These are phyloP conservation scores for Sugiyamaella pinicola DNA, from an alignment of 1,139 yeast genomes.

Conservation along the genomic window DNA sequence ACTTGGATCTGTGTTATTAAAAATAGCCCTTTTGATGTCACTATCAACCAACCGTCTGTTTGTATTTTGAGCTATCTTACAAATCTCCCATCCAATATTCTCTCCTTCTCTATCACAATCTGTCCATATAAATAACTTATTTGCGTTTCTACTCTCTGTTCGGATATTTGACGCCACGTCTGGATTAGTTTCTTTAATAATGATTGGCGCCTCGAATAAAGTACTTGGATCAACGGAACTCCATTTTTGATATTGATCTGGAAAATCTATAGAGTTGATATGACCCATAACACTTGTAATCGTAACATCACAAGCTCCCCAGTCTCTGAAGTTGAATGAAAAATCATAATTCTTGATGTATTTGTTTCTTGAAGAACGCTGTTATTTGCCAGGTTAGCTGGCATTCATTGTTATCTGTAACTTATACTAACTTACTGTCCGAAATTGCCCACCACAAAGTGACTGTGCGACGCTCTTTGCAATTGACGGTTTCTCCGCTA, in stretches of 20 bases:
- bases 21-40: conserved; percentile 69
- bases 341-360: conserved; percentile 84
- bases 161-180: conserved; percentile 71
- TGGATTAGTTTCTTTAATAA: conserved; percentile 31
- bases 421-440: conserved; percentile 31
- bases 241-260: conserved; percentile 62
- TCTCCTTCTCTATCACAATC: conserved; percentile 99
- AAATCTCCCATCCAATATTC: conserved; percentile 86
- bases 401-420: background rate
- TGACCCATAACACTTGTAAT: conserved; percentile 96
- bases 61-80: conserved; percentile 61
- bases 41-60: conserved; percentile 53
- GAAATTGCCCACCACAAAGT: conserved; percentile 70
- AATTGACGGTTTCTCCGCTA: conserved; percentile 96
- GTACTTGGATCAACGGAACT: conserved; percentile 64
- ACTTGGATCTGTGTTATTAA: conserved; percentile 78
- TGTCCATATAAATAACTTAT: conserved; percentile 88
- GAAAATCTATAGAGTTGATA: conserved; percentile 65
- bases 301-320: conserved; percentile 77
- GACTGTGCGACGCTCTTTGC: conserved; percentile 81
- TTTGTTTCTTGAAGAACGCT: conserved; percentile 49
- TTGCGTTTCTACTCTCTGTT: conserved; percentile 61
- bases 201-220: conserved; percentile 70
- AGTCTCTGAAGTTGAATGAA: conserved; percentile 57
- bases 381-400: background rate